These are phyloP conservation scores for Cetradonia linearis DNA, from an alignment of 495 filamentous ascomycete genomes.

Conservation along the genomic window DNA sequence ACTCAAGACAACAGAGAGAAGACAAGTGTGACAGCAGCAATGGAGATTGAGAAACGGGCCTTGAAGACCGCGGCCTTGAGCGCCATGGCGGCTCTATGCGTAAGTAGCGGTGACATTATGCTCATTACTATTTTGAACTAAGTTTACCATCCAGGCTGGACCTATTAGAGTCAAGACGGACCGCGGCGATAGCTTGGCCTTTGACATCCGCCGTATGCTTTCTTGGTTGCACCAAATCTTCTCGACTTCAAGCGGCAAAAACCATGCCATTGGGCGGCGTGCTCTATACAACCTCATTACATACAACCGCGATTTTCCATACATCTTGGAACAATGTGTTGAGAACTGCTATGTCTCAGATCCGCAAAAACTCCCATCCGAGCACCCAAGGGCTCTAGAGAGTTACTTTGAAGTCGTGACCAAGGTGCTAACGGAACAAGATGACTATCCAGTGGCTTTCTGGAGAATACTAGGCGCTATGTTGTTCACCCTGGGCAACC, in stretches of 20 bases:
- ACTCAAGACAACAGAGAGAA: slow-evolving; percentile 57
- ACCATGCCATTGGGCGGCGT: slow-evolving; percentile 80
- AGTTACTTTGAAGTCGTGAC: slow-evolving; percentile 94
- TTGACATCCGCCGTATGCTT: slow-evolving; percentile 85
- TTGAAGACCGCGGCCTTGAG: slow-evolving; percentile 82
- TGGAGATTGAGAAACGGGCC: slow-evolving; percentile 94
- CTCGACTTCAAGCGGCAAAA: slow-evolving; percentile 74
- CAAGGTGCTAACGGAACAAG: slow-evolving; percentile 69
- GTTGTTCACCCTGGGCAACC: slow-evolving; percentile 81
- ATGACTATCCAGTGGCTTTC: slow-evolving; percentile 71
- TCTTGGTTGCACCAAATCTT: slow-evolving; percentile 94
- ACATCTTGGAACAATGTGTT: slow-evolving; percentile 76
- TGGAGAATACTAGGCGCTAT: slow-evolving; percentile 84
- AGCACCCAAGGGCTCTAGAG: slow-evolving; percentile 63
- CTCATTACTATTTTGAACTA: slow-evolving; percentile 10
- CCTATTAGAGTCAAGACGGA: slow-evolving; percentile 82
- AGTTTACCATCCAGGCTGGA: slow-evolving; percentile 45
- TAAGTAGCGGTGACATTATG: slow-evolving; percentile 30
- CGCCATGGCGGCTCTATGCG: slow-evolving; percentile 91
- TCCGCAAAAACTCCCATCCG: slow-evolving; percentile 23
- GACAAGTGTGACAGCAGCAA: slow-evolving; percentile 68
- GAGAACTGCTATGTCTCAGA: slow-evolving; percentile 75
- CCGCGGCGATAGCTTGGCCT: slow-evolving; percentile 69
- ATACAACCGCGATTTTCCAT: slow-evolving; percentile 77
- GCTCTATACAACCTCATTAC: slow-evolving; percentile 85